Evolutionary conservation across 345 rosid species (phyloP).

Genomic region (Brassica juncea): DNA sequence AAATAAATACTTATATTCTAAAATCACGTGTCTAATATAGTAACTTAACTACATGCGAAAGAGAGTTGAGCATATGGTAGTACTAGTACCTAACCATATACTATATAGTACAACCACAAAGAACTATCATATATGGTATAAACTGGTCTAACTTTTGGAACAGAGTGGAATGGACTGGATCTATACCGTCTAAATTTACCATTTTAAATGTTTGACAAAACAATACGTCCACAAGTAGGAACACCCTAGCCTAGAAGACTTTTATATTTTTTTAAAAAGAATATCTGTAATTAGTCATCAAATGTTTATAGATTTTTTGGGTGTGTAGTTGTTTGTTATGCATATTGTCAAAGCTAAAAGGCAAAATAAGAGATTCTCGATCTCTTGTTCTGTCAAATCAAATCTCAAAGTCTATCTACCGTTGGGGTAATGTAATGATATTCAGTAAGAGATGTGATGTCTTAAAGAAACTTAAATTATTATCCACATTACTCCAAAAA

Average conservation of each 20-base stretch:
- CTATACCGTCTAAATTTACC: neutral
- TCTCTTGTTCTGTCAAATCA: slow-evolving; percentile 40
- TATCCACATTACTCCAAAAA: slow-evolving; percentile 30
- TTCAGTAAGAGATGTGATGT: slow-evolving; percentile 33
- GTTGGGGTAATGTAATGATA: slow-evolving; percentile 13
- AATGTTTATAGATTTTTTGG: neutral
- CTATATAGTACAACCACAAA: neutral
- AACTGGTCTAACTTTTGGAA: neutral
- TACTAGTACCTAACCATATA: slow-evolving; percentile 4
- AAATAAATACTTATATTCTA: neutral
- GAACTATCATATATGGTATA: neutral
- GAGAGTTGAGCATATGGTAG: neutral
- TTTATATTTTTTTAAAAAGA: neutral
- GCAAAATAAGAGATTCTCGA: neutral
- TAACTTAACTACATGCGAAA: neutral
- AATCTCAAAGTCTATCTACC: slow-evolving; percentile 31
- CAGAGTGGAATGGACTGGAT: neutral
- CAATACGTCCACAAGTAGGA: neutral
- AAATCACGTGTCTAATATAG: slow-evolving; percentile 26
- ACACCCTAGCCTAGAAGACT: neutral
- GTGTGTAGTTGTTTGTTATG: neutral
- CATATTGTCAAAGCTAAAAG: neutral
- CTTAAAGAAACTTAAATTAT: slow-evolving; percentile 21
- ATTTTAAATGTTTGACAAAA: neutral
- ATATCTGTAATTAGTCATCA: neutral